These are phyloP conservation scores for Alternaria incomplexa DNA, from an alignment of 2,329 filamentous ascomycete genomes.

Conservation along the genomic window DNA sequence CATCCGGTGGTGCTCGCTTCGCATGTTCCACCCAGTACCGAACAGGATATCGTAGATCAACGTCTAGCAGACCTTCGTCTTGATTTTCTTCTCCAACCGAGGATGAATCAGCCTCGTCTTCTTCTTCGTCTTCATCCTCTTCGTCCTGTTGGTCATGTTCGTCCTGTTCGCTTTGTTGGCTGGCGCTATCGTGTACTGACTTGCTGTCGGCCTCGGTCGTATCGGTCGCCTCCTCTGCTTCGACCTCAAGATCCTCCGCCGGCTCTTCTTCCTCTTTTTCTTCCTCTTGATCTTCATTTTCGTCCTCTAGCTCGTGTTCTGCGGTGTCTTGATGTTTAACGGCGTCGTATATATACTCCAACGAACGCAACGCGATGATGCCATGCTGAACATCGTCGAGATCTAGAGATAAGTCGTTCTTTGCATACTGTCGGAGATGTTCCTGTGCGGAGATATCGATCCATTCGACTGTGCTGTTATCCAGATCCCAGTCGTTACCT, in stretches of 20 bases:
- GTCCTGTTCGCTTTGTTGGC: not conserved
- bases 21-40: conserved; percentile 34
- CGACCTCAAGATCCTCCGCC: not conserved
- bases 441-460: conserved; percentile 28
- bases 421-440: conserved; percentile 26
- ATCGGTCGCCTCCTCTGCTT: not conserved
- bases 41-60: conserved; percentile 23
- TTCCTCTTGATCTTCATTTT: not conserved
- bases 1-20: conserved; percentile 23
- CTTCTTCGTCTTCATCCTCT: not conserved
- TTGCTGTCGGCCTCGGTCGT: not conserved
- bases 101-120: not conserved
- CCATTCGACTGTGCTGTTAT: conserved; percentile 28
- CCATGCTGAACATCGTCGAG: conserved; percentile 28
- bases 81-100: conserved; percentile 2
- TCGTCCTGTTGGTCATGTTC: not conserved
- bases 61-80: conserved; percentile 3
- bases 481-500: conserved; percentile 24
- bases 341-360: conserved; percentile 22
- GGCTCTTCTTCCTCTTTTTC: not conserved
- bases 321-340: conserved; percentile 3
- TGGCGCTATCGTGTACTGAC: not conserved
- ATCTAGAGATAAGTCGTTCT: conserved; percentile 23
- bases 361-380: conserved; percentile 30
- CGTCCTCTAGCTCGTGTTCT: not conserved